Percentiles rank a stretch among this genome's conserved stretches.
Conservation (phyloP, 192 early-diverging fungal species). For the Podochytrium sp. region DNA sequence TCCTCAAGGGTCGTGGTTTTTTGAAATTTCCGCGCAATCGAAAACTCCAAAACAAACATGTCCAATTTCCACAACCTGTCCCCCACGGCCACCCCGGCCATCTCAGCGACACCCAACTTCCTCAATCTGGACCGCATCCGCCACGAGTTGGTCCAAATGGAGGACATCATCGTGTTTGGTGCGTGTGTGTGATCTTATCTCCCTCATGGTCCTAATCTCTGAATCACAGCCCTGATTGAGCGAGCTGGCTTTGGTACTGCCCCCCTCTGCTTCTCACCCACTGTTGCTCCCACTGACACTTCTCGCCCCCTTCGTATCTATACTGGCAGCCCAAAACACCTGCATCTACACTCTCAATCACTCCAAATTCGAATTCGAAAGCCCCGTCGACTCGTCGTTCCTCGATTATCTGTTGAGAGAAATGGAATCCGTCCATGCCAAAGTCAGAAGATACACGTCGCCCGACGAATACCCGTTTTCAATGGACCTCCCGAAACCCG, state of each 20-base stretch:
- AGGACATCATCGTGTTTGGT: constrained; percentile 95
- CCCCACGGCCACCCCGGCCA: background rate
- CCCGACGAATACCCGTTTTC: constrained; percentile 98
- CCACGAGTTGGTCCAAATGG: constrained; percentile 79
- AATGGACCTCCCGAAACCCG: constrained; percentile 75
- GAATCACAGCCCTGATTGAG: constrained; percentile 82
- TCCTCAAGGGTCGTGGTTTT: background rate
- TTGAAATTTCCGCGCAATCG: background rate
- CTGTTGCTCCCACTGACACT: background rate
- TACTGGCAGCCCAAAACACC: constrained; percentile 67
- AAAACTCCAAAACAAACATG: constrained; percentile 4
- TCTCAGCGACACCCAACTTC: background rate
- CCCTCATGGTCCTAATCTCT: background rate
- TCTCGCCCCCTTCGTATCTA: background rate
- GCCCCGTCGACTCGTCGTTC: constrained; percentile 72
- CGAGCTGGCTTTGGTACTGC: constrained; percentile 77
- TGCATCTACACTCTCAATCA: constrained; percentile 69
- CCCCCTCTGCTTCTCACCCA: background rate
- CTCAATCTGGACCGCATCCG: constrained; percentile 49
- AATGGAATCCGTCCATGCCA: constrained; percentile 79
- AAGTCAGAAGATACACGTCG: constrained; percentile 80
- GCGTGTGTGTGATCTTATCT: constrained; percentile 27
- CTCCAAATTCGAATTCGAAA: constrained; percentile 68
- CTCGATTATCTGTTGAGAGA: constrained; percentile 90
- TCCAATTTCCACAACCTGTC: background rate